Percentiles rank a stretch among this genome's conserved stretches.
Evolutionary conservation across 768 basidiomycete species (phyloP).

Genomic region (Agrocybe pediades): DNA sequence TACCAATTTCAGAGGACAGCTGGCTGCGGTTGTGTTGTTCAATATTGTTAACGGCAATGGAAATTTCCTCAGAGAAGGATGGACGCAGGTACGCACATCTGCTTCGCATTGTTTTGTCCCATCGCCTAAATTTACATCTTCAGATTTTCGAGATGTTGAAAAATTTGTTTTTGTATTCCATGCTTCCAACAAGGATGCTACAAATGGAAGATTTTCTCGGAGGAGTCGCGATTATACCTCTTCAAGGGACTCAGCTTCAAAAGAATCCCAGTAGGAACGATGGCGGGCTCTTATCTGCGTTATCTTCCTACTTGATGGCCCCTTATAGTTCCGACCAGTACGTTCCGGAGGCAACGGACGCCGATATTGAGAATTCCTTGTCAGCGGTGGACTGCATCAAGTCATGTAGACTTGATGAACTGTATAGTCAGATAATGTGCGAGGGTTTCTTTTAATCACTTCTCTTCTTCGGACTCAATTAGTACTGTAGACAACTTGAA

Average conservation of each 20-base stretch:
- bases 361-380: constrained; percentile 91
- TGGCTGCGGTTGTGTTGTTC: constrained; percentile 96
- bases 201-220: constrained; percentile 99
- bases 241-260: constrained; percentile 72
- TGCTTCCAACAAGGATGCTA: constrained; percentile 87
- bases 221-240: constrained; percentile 90
- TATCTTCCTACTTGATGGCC: constrained; percentile 96
- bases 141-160: constrained; percentile 99
- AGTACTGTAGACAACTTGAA: constrained; percentile 65
- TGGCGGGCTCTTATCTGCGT: constrained; percentile 88
- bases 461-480: background rate
- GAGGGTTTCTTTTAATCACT: constrained; percentile 30
- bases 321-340: constrained; percentile 84
- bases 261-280: constrained; percentile 69
- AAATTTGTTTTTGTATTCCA: constrained; percentile 91
- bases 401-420: constrained; percentile 90
- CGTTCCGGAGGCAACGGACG: constrained; percentile 87
- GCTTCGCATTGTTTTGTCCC: background rate
- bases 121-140: constrained; percentile 3
- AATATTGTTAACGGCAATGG: constrained; percentile 97
- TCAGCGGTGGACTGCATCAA: constrained; percentile 95
- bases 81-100: constrained; percentile 82
- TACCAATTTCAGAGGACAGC: constrained; percentile 91
- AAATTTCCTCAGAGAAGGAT: constrained; percentile 90
- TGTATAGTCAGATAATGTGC: constrained; percentile 92